Base-by-base conservation (phyloP, 1,284 basidiomycete genomes). In the Neonothopanus nambi region DNA sequence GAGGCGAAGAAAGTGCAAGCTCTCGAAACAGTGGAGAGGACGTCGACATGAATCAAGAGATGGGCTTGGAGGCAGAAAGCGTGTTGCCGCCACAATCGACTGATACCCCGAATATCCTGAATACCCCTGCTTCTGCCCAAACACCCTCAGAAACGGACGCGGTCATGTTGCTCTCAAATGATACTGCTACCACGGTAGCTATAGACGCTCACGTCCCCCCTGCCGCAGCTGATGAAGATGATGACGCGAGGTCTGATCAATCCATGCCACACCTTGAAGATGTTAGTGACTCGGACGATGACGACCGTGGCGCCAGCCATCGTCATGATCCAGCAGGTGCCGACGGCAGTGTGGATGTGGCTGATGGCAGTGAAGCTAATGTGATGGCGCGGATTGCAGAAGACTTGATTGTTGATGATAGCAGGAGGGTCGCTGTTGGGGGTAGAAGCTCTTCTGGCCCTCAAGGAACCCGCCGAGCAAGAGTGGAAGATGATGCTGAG, bases 401-500 rank as follows among this genome's bases (percentile, higher is more conserved):
- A 36, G 33, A 23, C 30, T 12, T 11, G 33, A 15, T 11, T 11
- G n/a, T 15, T 13, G 30, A 41, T 38, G 39, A 36, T 23, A 30
- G 42, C 5, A 40, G 43, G 17, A n/a, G 23, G 13, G 38, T 37
- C 35, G 44, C 55, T 20, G 30, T 56, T 20, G 36, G 40, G 21
- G 45, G 17, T 39, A 36, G 43, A 23, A 23, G 35, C n/a, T 20
- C 21, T 18, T 18, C 15, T 37, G 28, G 38, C 17, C 30, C 33
- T 13, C 46, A 40, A 41, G 39, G 62, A 17, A 77, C 68, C 46
- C 64, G 80, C 24, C 75, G 81, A 17, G 70, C 76, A 24, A 68
- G 81, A 30, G 77, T 80, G 4, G 77, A 81, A 12, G 79, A 81
- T 49, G 82, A 83, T 53, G 70, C 73, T 15, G 81, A 84, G 7